Evolutionary conservation across 2,329 filamentous ascomycete species (phyloP).

Genomic region (Neofusicoccum parvum): DNA sequence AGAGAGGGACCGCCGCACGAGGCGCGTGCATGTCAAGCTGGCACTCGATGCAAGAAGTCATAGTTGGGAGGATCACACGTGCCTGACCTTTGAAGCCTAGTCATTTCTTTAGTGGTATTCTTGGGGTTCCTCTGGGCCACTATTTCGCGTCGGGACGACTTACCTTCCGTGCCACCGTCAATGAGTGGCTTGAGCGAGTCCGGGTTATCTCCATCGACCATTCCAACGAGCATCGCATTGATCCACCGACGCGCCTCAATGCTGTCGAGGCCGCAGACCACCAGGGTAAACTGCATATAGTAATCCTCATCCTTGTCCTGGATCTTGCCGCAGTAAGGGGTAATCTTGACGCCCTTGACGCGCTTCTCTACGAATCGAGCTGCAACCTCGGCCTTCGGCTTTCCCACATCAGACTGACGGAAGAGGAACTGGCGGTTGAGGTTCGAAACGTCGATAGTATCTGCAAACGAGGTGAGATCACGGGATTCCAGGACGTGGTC

Average conservation of each 20-base stretch:
- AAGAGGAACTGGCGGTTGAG: constrained; percentile 98
- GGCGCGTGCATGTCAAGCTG: constrained; percentile 98
- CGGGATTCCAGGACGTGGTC: background rate
- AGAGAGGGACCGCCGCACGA: constrained; percentile 93
- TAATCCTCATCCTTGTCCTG: constrained; percentile 96
- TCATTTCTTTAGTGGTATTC: background rate
- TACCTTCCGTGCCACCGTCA: constrained; percentile 91
- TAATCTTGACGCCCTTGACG: constrained; percentile 89
- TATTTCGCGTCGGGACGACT: background rate
- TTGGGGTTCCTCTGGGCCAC: too few relatives aligned
- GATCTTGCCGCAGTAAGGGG: constrained; percentile 89
- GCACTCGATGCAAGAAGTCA: constrained; percentile 97
- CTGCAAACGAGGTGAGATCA: constrained; percentile 46
- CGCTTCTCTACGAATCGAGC: constrained; percentile 88
- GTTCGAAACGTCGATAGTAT: constrained; percentile 98
- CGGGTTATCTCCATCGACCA: constrained; percentile 81
- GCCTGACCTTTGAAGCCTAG: constrained; percentile 93
- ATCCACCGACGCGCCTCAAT: constrained; percentile 99
- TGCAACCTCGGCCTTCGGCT: constrained; percentile 89
- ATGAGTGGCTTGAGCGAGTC: constrained; percentile 92
- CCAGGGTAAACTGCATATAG: constrained; percentile 94
- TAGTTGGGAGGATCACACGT: constrained; percentile 84
- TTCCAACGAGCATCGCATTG: constrained; percentile 86
- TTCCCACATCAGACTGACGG: constrained; percentile 86
- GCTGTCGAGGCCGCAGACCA: constrained; percentile 93